Evolutionary conservation across 1,284 basidiomycete species (phyloP).

Genomic region (Mycena citricolor): DNA sequence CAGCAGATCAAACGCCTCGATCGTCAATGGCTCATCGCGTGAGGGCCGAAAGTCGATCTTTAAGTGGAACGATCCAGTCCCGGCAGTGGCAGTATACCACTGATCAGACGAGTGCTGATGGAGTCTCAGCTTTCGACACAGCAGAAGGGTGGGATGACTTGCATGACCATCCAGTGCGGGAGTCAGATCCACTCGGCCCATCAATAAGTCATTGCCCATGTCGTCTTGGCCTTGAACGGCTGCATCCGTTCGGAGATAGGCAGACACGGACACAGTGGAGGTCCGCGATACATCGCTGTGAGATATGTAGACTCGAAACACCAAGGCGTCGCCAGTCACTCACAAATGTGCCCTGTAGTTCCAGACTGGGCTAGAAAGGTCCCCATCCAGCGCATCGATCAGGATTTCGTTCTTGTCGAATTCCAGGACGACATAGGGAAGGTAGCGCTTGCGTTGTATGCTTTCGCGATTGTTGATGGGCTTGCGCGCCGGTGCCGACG

Average conservation of each 20-base stretch:
- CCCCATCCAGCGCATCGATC: conserved; percentile 93
- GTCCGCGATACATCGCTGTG: conserved; percentile 81
- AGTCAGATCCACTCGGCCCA: conserved; percentile 88
- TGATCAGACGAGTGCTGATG: conserved; percentile 70
- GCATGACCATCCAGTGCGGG: conserved; percentile 83
- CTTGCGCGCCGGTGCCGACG: conserved; percentile 49
- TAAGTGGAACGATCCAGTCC: conserved; percentile 91
- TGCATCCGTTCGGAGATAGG: conserved; percentile 80
- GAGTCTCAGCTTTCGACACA: conserved; percentile 6
- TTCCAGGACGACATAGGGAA: conserved; percentile 96
- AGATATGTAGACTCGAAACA: conserved; percentile 4
- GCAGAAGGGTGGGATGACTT: conserved; percentile 33
- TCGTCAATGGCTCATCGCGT: conserved; percentile 77
- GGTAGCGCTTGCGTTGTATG: conserved; percentile 89
- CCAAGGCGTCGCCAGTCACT: conserved; percentile 32
- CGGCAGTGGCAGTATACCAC: conserved; percentile 87
- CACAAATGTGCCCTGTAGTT: conserved; percentile 97
- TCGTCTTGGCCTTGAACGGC: conserved; percentile 69
- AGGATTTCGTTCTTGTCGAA: conserved; percentile 99
- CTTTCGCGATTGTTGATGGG: conserved; percentile 78
- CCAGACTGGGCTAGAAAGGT: conserved; percentile 85
- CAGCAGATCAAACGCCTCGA: conserved; percentile 24
- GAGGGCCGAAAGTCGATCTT: conserved; percentile 92
- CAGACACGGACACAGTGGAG: conserved; percentile 87
- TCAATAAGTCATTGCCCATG: conserved; percentile 84